phyloP scores from a whole-genome alignment of 352 stramenopile genomes.

The Thalassiosira exigua region DNA sequence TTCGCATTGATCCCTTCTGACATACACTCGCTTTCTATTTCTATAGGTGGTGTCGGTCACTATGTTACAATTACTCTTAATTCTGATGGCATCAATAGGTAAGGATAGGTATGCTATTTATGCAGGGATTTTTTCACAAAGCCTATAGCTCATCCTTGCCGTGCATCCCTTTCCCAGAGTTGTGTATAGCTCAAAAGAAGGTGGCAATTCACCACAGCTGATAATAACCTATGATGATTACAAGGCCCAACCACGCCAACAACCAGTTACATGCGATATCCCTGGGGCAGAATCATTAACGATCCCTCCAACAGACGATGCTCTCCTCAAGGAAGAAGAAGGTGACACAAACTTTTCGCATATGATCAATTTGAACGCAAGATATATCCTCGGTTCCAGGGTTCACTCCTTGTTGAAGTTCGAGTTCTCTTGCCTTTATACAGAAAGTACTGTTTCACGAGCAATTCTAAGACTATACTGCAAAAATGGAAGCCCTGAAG shows the following conservation, averaged over 20 bases:
- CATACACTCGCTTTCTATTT: conserved; percentile 5
- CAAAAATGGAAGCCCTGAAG: conserved; percentile 2
- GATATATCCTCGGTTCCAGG: conserved; percentile 13
- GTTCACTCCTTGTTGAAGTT: conserved; percentile 29
- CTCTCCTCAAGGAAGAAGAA: conserved; percentile 17
- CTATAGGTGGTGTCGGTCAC: conserved; percentile 3
- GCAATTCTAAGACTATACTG: conserved; percentile 18
- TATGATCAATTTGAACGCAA: conserved; percentile 10
- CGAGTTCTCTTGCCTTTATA: conserved; percentile 1
- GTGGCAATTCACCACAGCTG: conserved; percentile 10
- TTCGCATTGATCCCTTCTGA: background rate
- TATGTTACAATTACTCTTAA: conserved; percentile 23
- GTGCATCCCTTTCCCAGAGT: conserved; percentile 7
- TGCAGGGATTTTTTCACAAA: background rate
- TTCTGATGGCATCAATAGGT: conserved; percentile 13
- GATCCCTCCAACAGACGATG: conserved; percentile 3
- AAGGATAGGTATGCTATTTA: conserved; percentile 1
- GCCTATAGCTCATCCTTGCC: background rate
- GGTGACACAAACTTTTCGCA: conserved; percentile 8
- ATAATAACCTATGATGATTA: background rate
- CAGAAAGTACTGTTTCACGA: conserved; percentile 7
- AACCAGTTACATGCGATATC: conserved; percentile 4
- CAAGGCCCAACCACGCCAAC: background rate
- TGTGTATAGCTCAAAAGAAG: conserved; percentile 30
- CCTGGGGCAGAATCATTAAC: background rate